Percentiles rank a stretch among this genome's conserved stretches.
phyloP scores from a whole-genome alignment of 345 rosid species.

The Boechera divaricarpa region DNA sequence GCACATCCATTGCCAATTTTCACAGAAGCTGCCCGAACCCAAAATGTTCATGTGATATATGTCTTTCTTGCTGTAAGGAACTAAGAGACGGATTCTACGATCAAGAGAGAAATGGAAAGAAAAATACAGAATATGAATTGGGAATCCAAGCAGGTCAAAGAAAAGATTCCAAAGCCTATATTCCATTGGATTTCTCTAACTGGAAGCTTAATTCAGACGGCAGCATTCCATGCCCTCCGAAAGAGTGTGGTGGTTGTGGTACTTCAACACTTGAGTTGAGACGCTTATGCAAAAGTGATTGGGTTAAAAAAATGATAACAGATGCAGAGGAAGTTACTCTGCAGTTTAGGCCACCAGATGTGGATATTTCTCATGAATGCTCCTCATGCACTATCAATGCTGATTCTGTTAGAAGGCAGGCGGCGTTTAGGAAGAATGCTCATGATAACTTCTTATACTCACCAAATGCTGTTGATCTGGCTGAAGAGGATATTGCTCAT shows the following conservation, averaged over 20 bases:
- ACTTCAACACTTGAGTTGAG: conserved; percentile 54
- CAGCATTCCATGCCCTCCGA: conserved; percentile 68
- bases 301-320: conserved; percentile 52
- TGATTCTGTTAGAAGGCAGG: conserved; percentile 48
- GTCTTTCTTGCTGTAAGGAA: conserved; percentile 65
- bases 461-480: conserved; percentile 59
- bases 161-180: not conserved
- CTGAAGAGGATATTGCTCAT: conserved; percentile 59
- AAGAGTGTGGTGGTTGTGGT: conserved; percentile 69
- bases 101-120: conserved; percentile 3
- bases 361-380: conserved; percentile 52
- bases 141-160: not conserved
- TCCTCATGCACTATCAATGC: conserved; percentile 46
- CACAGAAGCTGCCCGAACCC: conserved; percentile 56
- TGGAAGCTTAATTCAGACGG: conserved; percentile 61
- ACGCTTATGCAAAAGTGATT: conserved; percentile 54
- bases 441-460: conserved; percentile 69
- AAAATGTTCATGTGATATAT: conserved; percentile 57
- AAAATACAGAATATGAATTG: not conserved
- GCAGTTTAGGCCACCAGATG: conserved; percentile 44
- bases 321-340: conserved; percentile 55
- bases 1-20: conserved; percentile 63
- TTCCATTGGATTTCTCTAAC: conserved; percentile 27
- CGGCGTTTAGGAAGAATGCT: conserved; percentile 59
- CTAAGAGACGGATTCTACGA: conserved; percentile 50